Base-by-base conservation (phyloP, 1,139 yeast genomes). In the Wickerhamiella infanticola region DNA sequence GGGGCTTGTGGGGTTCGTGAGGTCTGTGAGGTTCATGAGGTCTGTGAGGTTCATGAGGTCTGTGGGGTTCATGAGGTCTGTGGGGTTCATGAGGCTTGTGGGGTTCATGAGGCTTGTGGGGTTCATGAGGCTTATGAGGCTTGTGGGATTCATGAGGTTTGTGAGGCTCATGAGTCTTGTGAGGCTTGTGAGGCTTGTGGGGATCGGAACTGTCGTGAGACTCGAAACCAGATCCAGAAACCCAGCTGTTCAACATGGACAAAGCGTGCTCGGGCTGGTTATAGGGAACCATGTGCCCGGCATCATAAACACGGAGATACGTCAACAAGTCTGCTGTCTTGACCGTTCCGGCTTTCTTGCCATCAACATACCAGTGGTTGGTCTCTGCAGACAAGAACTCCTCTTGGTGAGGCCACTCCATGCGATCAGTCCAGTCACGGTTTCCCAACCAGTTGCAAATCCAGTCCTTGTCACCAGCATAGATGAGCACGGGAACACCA, bases 391-490 rank as follows among this genome's bases (percentile, higher is more conserved):
- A 46, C 48, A 59, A 60, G 53, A 65, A 61, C 49, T 58, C 55
- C 41, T 62, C 61, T 45, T 62, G 61, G 23, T 67, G 66, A 24
- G 58, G 52, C 86, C 90, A 82, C 50, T 75, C 77, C 56, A 83
- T 70, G 50, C 65, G 70, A 57, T 81, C 71, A 37, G 83, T 67
- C 93, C 94, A 81, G 5, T 80, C 88, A 59, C 73, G 73, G 65
- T 82, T 83, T 48, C 94, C 94, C 55, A 84, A 71, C 94, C 94
- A 84, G 66, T 84, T 84, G 66, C 95, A 84, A 56, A 84, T 83
- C 63, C 75, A 84, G 63, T 83, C 94, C 65, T 82, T 81, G 63
- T 83, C 94, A 58, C 94, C 94, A 18, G 90, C 94, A 57, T 83
- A 83, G 50, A 82, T 72, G 58, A 83, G 72, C n/a, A 82, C 84